A percentile compares a stretch with the other conserved stretches of the same genome.
Conservation (phyloP, 1,139 yeast species). For the Protomyces gravidus region DNA sequence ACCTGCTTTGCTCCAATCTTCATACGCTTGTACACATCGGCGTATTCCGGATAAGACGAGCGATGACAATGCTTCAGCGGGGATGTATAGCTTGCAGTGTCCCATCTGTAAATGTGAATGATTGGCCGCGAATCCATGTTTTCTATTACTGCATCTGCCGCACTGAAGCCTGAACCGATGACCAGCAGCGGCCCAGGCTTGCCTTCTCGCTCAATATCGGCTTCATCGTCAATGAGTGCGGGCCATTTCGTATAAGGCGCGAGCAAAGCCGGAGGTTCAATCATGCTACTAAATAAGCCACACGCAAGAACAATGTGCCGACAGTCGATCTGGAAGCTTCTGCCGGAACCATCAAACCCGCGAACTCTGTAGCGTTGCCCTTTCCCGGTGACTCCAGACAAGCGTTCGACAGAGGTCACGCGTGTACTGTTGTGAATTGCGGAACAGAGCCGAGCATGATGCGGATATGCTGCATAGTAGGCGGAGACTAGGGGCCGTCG, state of each 20-base stretch:
- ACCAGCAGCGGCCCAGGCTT: conserved; percentile 37
- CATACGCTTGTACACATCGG: conserved; percentile 38
- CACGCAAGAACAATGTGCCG: conserved; percentile 39
- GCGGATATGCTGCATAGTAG: conserved; percentile 39
- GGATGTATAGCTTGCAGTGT: conserved; percentile 35
- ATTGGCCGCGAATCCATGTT: conserved; percentile 22
- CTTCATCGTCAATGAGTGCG: background rate
- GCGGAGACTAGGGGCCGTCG: conserved; percentile 38
- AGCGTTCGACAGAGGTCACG: conserved; percentile 21
- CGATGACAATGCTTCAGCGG: conserved; percentile 39
- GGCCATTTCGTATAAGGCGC: conserved; percentile 10
- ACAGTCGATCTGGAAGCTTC: conserved; percentile 28
- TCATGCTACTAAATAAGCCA: conserved; percentile 38
- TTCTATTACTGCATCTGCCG: conserved; percentile 40
- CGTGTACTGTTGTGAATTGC: conserved; percentile 29
- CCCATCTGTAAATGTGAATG: conserved; percentile 41
- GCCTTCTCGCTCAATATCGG: background rate
- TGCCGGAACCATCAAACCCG: background rate
- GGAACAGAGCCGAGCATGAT: conserved; percentile 35
- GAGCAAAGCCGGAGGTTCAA: conserved; percentile 33
- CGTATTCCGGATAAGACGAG: conserved; percentile 42
- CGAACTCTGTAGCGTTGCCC: conserved; percentile 2
- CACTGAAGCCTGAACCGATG: conserved; percentile 42
- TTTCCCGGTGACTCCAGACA: background rate
- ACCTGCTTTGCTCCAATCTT: conserved; percentile 26